phyloP scores from a whole-genome alignment of 192 early-diverging fungal species.

The Piromyces finnis region DNA sequence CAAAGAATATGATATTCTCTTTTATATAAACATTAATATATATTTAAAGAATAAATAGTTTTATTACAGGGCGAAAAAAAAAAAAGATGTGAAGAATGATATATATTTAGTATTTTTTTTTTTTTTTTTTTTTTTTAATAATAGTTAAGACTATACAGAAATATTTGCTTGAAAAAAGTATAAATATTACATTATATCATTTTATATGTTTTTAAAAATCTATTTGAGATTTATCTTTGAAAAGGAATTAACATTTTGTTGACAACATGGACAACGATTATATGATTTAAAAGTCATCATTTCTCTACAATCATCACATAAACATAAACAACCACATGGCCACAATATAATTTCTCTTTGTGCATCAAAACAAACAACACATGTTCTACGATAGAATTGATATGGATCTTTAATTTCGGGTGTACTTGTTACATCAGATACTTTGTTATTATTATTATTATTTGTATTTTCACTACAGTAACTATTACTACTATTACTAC shows the following conservation, averaged over 20 bases:
- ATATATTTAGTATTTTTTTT: no score
- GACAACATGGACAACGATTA: background rate
- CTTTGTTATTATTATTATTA: background rate
- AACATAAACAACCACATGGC: background rate
- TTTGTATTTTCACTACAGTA: background rate
- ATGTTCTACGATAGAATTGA: background rate
- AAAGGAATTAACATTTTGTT: background rate
- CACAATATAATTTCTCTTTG: background rate
- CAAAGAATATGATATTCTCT: no score
- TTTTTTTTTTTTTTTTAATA: no score
- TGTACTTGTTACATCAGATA: background rate
- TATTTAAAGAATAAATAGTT: no score
- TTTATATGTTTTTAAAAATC: no score
- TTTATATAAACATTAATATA: no score
- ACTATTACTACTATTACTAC: background rate
- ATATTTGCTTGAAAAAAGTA: no score
- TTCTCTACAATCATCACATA: background rate
- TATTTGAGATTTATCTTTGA: background rate
- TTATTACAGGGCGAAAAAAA: no score
- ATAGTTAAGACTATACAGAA: no score
- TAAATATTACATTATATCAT: no score
- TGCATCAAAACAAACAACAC: background rate
- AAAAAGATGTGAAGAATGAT: no score
- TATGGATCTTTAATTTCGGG: background rate
- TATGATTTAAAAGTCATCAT: background rate